Conservation (phyloP, 2,329 filamentous ascomycete species). For the Paramyrothecium roridum region DNA sequence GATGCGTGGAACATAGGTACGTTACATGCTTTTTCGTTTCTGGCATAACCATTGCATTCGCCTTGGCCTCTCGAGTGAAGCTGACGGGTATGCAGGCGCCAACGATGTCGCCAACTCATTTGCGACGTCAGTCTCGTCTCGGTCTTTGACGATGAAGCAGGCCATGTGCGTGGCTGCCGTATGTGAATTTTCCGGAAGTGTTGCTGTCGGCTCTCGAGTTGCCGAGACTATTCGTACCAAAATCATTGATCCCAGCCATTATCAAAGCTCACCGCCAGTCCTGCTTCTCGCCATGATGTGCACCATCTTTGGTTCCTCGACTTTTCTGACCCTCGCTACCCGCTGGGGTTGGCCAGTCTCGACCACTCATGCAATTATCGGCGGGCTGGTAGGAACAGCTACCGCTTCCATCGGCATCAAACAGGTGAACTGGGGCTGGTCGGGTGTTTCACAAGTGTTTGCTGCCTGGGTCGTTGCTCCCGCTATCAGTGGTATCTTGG, state of each 20-base stretch:
- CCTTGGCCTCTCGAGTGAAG: too few species aligned
- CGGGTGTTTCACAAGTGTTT: constrained; percentile 34
- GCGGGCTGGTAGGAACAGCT: constrained; percentile 32
- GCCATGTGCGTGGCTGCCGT: constrained; percentile 39
- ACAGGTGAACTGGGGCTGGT: constrained; percentile 33
- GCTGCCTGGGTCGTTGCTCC: constrained; percentile 34
- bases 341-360: constrained; percentile 49
- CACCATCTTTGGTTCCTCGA: constrained; percentile 45
- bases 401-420: constrained; percentile 30
- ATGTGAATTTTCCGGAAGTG: constrained; percentile 41
- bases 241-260: constrained; percentile 41
- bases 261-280: constrained; percentile 38
- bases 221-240: constrained; percentile 44
- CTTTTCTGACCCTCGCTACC: constrained; percentile 52
- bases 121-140: constrained; percentile 42
- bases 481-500: constrained; percentile 26
- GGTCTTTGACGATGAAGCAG: constrained; percentile 43
- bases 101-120: constrained; percentile 49
- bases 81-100: too few species aligned
- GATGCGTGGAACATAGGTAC: constrained; percentile 59
- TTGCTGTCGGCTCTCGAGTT: constrained; percentile 32
- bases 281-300: constrained; percentile 54
- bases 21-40: constrained; percentile 8
- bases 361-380: constrained; percentile 51
- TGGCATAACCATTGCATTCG: too few species aligned